These are phyloP conservation scores for Claviceps humidiphila DNA, from an alignment of 2,329 filamentous ascomycete genomes.

Conservation along the genomic window DNA sequence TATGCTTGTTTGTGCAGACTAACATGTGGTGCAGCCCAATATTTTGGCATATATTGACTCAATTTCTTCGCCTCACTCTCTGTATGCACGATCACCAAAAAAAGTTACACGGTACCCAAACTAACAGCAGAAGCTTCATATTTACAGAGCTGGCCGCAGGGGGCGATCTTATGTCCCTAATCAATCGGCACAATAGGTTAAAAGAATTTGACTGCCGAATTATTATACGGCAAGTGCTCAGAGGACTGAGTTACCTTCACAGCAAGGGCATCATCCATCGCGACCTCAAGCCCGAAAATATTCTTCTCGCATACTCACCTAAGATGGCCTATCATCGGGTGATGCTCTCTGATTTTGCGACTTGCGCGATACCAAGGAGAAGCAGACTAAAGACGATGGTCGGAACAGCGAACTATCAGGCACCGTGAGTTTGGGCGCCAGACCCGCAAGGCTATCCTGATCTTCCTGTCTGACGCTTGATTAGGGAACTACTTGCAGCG, in stretches of 20 bases:
- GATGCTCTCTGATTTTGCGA: conserved; percentile 40
- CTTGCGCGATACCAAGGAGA: conserved; percentile 27
- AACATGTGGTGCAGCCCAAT: conserved; percentile 32
- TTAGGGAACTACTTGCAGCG: conserved; percentile 25
- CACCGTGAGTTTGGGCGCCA: conserved; percentile 29
- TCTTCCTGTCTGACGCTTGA: conserved; percentile 3
- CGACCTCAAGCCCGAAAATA: conserved; percentile 41
- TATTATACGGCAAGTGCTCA: conserved; percentile 34
- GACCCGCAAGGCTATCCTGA: background rate
- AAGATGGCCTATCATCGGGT: conserved; percentile 29
- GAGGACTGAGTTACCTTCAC: conserved; percentile 34
- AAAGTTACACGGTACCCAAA: background rate
- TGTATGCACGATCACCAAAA: conserved; percentile 23
- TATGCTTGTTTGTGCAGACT: background rate
- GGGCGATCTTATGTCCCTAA: conserved; percentile 39
- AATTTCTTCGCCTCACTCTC: conserved; percentile 30
- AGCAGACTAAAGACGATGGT: conserved; percentile 30
- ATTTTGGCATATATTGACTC: conserved; percentile 39
- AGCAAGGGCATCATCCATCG: conserved; percentile 36
- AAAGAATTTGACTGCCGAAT: conserved; percentile 28
- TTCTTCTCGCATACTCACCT: conserved; percentile 34
- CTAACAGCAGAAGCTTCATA: conserved; percentile 28
- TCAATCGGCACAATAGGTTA: conserved; percentile 19
- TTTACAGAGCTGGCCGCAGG: conserved; percentile 45
- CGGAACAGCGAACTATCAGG: conserved; percentile 34